Evolutionary conservation across 768 basidiomycete species (phyloP), one percentile per base, ranked within the genome.

Genomic region (Favolaschia claudopus): DNA sequence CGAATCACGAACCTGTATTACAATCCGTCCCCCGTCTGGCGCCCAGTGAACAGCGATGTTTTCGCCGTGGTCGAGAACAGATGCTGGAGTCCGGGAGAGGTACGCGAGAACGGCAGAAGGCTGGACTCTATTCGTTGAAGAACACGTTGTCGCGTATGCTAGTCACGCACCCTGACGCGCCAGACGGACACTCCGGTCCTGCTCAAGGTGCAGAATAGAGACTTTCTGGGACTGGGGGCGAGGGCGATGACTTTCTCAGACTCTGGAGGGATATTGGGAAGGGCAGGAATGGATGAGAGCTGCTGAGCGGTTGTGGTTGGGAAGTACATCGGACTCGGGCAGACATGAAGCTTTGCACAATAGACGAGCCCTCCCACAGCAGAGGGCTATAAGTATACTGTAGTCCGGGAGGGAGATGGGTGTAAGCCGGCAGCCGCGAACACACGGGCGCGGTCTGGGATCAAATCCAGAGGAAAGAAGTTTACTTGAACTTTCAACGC

Each of bases 21-120:
- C 85, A 44, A 98, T 85, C 65, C 87, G 82, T 66, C 81, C 80
- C 31, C 91, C 89, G 70, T 95, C 93, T 50, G 89, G 88, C 17
- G 94, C 87, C 95, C 95, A 98, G 67, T 86, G 83, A 13, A 85
- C 85, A 49, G 82, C 75, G 19, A 81, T 60, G 65, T 95, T 96
- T 67, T 88, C 84, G n/a, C 95, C 95, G 70, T 96, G 95, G 57
- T 92, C 89, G 52, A 82, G 72, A 34, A 96, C 77, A 17, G 93
- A 96, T 2, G 85, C 84, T 7, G 87, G 78, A 32, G 93, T 92
- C 51, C 95, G 86, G 29, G 88, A 82, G 17, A 96, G 79, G 63
- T 88, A 83, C 20, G 92, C 89, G 60, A 93, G 72, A 7, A 89
- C 81, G 28, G 86, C 84, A 34, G 87, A 85, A 1, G 92, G 92